Evolutionary conservation across 2,329 filamentous ascomycete genomes (phyloP).

Genomic region (Hymenoscyphus repandus): DNA sequence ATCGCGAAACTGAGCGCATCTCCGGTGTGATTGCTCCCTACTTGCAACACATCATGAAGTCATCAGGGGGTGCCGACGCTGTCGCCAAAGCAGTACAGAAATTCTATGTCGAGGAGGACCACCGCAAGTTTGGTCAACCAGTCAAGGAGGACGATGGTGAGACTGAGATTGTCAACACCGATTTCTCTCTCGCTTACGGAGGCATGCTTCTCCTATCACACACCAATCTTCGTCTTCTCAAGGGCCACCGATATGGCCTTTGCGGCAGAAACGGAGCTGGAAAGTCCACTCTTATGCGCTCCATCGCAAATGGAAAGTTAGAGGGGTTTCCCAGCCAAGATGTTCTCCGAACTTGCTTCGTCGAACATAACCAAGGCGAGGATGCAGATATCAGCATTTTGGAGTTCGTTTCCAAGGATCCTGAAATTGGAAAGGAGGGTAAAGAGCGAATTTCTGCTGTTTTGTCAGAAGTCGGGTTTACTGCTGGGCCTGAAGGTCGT

Average conservation of each 20-base stretch:
- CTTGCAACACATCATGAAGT: constrained; percentile 62
- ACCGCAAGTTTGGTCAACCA: constrained; percentile 79
- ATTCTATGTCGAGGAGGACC: constrained; percentile 77
- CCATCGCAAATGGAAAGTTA: constrained; percentile 90
- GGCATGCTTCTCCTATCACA: constrained; percentile 96
- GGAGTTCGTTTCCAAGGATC: constrained; percentile 87
- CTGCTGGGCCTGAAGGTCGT: constrained; percentile 78
- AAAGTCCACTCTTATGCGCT: constrained; percentile 98
- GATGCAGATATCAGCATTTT: constrained; percentile 95
- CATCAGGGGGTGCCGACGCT: constrained; percentile 52
- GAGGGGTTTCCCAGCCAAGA: constrained; percentile 95
- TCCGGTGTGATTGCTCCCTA: constrained; percentile 66
- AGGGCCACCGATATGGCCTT: constrained; percentile 95
- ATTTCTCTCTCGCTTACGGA: constrained; percentile 95
- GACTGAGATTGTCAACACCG: constrained; percentile 92
- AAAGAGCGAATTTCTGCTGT: constrained; percentile 77
- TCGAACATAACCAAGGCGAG: constrained; percentile 98
- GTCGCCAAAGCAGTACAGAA: constrained; percentile 71
- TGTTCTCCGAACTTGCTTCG: constrained; percentile 90
- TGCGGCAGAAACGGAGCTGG: constrained; percentile 96
- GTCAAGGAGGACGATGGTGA: constrained; percentile 88
- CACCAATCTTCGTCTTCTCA: constrained; percentile 88
- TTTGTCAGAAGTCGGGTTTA: constrained; percentile 89
- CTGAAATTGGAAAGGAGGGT: constrained; percentile 74
- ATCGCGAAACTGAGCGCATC: constrained; percentile 72